Evolutionary conservation across 164 flowering plant genomes (phyloP), one percentile per base, ranked within the genome.

Genomic region (Vitis riparia): DNA sequence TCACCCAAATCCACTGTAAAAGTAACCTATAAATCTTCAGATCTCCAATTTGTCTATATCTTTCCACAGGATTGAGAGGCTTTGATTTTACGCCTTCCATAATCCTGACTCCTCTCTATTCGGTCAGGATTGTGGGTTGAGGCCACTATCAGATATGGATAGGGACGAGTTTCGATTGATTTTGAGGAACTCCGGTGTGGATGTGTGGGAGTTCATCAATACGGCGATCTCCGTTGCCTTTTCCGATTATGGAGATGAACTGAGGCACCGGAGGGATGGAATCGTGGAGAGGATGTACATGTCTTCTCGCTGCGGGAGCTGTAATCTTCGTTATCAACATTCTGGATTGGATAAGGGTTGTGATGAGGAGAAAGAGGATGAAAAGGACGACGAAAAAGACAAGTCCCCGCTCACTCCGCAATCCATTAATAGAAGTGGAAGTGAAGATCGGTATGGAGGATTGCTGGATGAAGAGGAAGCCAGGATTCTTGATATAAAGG

Each of bases 221-320:
- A 71, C 95, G 12, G 98, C 99, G 50, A 87, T 92, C n/a, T 59
- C 80, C 1, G 89, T 96, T 1, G 99, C 99, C 10, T 71, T 82
- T 0, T 27, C 59, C 59, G 99, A 96, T 71, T 79, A 77, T 65
- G 83, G 80, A 23, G 77, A 71, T 6, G 97, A 93, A 68, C 64
- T 96, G 84, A 89, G 71, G 79, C 62, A 61, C 10, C 84, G 94
- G 61, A 83, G 99, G 63, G 99, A 96, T 63, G 82, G 77, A 44
- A 91, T 96, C 56, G 90, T 93, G 30, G 91, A 86, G 84, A 75
- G 74, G 58, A 87, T 96, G 11, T 96, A 83, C 70, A 62, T 68
- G 68, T 11, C 68, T 30, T 64, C 71, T 48, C 69, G 80, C 44
- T 87, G 94, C 69, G 51, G 67, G 15, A 88, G 80, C 59, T 85